Evolutionary conservation across 805 yeast genomes (phyloP).

Genomic region (Brettanomyces naardenensis): DNA sequence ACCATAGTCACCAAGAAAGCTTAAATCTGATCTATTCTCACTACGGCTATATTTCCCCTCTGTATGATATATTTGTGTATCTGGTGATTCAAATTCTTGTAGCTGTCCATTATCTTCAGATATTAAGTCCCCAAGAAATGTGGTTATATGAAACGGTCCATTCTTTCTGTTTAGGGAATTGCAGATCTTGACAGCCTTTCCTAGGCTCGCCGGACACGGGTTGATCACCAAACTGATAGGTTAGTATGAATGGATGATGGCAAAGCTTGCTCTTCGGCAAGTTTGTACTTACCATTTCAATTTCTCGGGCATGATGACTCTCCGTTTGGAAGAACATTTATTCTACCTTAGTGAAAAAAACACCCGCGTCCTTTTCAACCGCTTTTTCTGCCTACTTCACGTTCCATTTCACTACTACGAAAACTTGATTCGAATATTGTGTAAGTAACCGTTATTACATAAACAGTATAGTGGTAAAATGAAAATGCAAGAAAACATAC

Average conservation of each 20-base stretch:
- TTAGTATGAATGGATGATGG: not conserved
- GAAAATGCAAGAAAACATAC: too few relatives aligned
- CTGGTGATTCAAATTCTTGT: slow-evolving; percentile 4
- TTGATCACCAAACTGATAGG: slow-evolving; percentile 32
- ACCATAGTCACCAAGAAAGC: slow-evolving; percentile 28
- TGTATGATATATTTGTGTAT: slow-evolving; percentile 16
- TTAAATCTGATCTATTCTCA: slow-evolving; percentile 16
- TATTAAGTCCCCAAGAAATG: slow-evolving; percentile 43
- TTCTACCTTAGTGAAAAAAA: too few relatives aligned
- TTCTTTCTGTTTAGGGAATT: slow-evolving; percentile 45
- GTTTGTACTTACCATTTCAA: slow-evolving; percentile 4
- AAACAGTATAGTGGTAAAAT: too few relatives aligned
- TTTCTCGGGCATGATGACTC: slow-evolving; percentile 2
- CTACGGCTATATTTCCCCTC: slow-evolving; percentile 14
- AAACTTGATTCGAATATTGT: too few relatives aligned
- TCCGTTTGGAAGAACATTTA: too few relatives aligned
- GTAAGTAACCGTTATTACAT: too few relatives aligned
- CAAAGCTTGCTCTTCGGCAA: not conserved
- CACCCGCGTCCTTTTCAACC: too few relatives aligned
- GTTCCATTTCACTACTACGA: too few relatives aligned
- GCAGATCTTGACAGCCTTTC: slow-evolving; percentile 36
- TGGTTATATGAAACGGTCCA: slow-evolving; percentile 56
- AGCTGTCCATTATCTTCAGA: slow-evolving; percentile 6
- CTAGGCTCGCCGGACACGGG: slow-evolving; percentile 34
- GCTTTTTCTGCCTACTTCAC: too few relatives aligned